Base-by-base conservation (phyloP, 495 filamentous ascomycete genomes). In the Aspergillus conjunctus region DNA sequence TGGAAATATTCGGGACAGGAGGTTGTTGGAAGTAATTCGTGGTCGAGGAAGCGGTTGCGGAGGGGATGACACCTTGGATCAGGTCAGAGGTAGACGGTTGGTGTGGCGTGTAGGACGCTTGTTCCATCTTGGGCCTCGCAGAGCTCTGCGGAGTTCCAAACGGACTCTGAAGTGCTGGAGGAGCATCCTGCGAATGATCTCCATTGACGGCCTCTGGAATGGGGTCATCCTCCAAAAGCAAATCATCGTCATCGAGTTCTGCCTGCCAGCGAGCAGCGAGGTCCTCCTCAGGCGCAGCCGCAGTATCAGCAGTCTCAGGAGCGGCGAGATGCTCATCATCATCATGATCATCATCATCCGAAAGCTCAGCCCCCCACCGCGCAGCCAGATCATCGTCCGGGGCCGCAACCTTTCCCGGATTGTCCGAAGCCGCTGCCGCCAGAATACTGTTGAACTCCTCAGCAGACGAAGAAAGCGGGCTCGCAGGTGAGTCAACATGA, bases 231-330 rank as follows among this genome's bases (percentile, higher is more conserved):
- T 89, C 89, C 50, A 88, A 83, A 44, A 92, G 73, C 20, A 91
- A 79, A 55, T 93, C 91, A 61, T 94, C 92, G 43, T 86, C 88
- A 33, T 75, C 89, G 64, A 97, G 79, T 59, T 90, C 89, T 45
- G 87, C 90, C 65, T 91, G 79, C 94, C 94, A 97, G 62, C 87
- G 85, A 2, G 88, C 89, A 49, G 89, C 88, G 7, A 94, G 73
- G 64, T 94, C 88, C 31, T 81, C 79, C 43, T 86, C 82, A 4
- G 71, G 58, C 1, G 71, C 67, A 45, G 72, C 37, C 3, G 37
- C 37, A 9, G 37, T 41, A 11, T 11, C 8, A 15, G 34, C 34
- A 39, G 9, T 9, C 3, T 39, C 15, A 39, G 9, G 26, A 26
- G 26, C 26, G 26, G 5, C 26, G 26, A 26, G 3, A 46, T 21